phyloP scores from a whole-genome alignment of 345 rosid genomes.

The Trapa bicornis region DNA sequence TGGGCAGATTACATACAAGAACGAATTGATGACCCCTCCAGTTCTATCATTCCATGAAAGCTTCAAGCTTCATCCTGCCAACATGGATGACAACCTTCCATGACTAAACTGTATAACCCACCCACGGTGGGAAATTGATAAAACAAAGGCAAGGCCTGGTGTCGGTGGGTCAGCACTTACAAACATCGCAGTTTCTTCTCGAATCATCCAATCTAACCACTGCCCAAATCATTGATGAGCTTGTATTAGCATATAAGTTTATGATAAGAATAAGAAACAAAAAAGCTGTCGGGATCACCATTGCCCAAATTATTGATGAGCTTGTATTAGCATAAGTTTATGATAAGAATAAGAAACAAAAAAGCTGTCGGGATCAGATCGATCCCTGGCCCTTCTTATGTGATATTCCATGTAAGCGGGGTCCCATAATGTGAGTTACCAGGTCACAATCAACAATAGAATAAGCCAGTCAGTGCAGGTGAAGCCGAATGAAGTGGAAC shows the following conservation, averaged over 20 bases:
- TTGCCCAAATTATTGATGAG: conserved; percentile 1
- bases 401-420: background rate
- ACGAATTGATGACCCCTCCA: background rate
- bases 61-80: background rate
- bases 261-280: background rate
- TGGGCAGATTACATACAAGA: conserved; percentile 2
- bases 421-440: background rate
- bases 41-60: too few relatives aligned
- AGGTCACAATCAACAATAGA: conserved; percentile 1
- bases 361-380: background rate
- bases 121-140: background rate
- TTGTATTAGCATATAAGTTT: background rate
- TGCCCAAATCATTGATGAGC: conserved; percentile 1
- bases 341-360: background rate
- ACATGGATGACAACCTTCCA: too few relatives aligned
- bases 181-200: background rate
- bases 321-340: background rate
- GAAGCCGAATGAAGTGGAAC: background rate
- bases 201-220: conserved; percentile 1
- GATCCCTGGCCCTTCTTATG: background rate
- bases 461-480: background rate
- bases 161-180: background rate
- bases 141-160: background rate
- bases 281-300: background rate
- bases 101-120: background rate